Evolutionary conservation across 2,329 filamentous ascomycete genomes (phyloP).

Genomic region (Colletotrichum orchidophilum): DNA sequence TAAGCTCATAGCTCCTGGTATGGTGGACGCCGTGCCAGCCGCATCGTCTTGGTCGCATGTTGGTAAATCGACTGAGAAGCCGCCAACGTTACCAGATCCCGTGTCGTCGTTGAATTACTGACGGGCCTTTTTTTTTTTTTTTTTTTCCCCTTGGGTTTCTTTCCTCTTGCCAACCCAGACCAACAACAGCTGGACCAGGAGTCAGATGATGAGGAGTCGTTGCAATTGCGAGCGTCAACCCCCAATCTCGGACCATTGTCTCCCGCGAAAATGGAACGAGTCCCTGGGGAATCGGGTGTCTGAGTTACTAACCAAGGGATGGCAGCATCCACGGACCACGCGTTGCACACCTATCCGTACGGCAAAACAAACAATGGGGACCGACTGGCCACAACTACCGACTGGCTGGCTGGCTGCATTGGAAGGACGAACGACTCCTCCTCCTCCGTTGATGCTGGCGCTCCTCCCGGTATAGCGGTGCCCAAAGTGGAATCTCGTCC

Average conservation of each 20-base stretch:
- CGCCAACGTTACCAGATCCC: not conserved
- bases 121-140: too few relatives aligned
- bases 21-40: not conserved
- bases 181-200: too few relatives aligned
- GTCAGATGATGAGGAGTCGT: not conserved
- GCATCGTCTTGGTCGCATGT: not conserved
- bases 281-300: not conserved
- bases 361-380: not conserved
- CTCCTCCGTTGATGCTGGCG: not conserved
- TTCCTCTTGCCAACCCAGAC: too few relatives aligned
- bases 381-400: not conserved
- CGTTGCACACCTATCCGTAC: not conserved
- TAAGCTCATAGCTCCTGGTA: not conserved
- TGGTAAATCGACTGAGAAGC: not conserved
- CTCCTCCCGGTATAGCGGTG: not conserved
- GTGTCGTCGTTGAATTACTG: not conserved
- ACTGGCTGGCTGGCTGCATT: not conserved
- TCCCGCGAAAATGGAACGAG: not conserved
- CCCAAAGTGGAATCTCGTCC: slow-evolving; percentile 12
- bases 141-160: too few relatives aligned
- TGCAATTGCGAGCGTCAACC: not conserved
- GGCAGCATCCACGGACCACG: not conserved
- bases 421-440: not conserved
- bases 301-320: not conserved
- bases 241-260: not conserved